Conservation (phyloP, 2,329 filamentous ascomycete genomes). For the Colletotrichum spaethianum region DNA sequence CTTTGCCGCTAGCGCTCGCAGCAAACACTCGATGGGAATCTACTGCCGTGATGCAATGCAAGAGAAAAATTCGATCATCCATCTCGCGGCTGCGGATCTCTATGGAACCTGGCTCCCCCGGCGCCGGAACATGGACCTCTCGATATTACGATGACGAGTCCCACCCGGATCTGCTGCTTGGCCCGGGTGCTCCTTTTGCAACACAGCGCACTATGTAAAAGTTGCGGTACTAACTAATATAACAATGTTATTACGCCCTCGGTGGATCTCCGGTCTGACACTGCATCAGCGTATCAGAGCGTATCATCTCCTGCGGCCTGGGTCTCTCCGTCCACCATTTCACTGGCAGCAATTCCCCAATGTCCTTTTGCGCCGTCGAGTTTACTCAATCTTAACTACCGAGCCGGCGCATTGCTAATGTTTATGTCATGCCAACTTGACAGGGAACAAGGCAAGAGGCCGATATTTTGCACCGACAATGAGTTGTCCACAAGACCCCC, state of each 20-base stretch:
- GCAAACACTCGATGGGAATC: background rate
- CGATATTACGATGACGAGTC: slow-evolving; percentile 31
- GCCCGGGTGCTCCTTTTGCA: slow-evolving; percentile 7
- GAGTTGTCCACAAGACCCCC: slow-evolving; percentile 13
- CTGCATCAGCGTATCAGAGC: slow-evolving; percentile 28
- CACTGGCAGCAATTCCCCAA: no score
- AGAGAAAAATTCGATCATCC: slow-evolving; percentile 19
- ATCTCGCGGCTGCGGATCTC: slow-evolving; percentile 2
- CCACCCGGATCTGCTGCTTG: slow-evolving; percentile 15
- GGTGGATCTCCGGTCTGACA: slow-evolving; percentile 29
- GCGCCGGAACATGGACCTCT: slow-evolving; percentile 16
- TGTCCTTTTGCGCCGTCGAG: background rate
- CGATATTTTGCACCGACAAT: background rate
- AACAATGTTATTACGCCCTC: slow-evolving; percentile 18
- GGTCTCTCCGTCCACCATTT: background rate
- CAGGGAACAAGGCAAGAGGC: background rate
- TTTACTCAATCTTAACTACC: background rate
- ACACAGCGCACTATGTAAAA: slow-evolving; percentile 1
- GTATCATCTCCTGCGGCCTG: slow-evolving; percentile 24
- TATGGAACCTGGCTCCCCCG: background rate
- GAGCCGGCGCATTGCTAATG: slow-evolving; percentile 17
- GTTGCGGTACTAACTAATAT: slow-evolving; percentile 3
- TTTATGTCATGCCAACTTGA: slow-evolving; percentile 14
- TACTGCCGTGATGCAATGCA: slow-evolving; percentile 17
- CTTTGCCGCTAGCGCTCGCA: background rate